Evolutionary conservation across 108 stramenopile species (phyloP), one percentile per base, ranked within the genome.

Genomic region (Conticribra weissflogii): DNA sequence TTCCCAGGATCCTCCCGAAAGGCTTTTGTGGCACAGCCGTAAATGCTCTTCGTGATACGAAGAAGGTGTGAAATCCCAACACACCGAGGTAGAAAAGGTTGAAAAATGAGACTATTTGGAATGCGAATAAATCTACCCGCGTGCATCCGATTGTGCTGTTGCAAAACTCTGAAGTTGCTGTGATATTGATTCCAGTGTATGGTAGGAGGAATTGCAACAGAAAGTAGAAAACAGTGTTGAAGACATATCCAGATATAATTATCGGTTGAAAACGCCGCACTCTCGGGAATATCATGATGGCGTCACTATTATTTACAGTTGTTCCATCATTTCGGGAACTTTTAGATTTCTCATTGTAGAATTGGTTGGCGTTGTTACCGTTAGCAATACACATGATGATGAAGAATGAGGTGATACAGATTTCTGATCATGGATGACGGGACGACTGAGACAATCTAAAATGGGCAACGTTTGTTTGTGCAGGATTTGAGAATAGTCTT

Each of bases 1-100:
- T 81, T 18, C 75, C 82, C 50, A 87, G 84, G 4, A 81, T 28
- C 12, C 86, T 48, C 28, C 83, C 83, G 51, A 71, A 73, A 0
- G 86, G 73, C 17, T 83, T 78, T 1, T 41, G 41, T 4, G 85
- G 85, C 5, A 86, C 4, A 17, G 36, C 29, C 21, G 15, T 66
- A 34, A 1, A 21, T 19, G 50, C 54, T 54, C 46, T 47, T 61
- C 54, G 31, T n/a, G 59, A 51, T 30, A 82, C 17, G 59, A 78
- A 78, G 54, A 68, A 86, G 0, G 83, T 56, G 12, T 63, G 54
- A 24, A 81, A 53, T 31, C 83, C 86, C 31, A 71, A 0, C 17
- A 73, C 14, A 23, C 77, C 83, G 15, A 63, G 58, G 45, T 48
- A 79, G 14, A 62, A 44, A 16, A 85, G 44, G 16, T 79, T 74